phyloP scores from a whole-genome alignment of 352 stramenopile genomes.

The Phytophthora agathidicida region DNA sequence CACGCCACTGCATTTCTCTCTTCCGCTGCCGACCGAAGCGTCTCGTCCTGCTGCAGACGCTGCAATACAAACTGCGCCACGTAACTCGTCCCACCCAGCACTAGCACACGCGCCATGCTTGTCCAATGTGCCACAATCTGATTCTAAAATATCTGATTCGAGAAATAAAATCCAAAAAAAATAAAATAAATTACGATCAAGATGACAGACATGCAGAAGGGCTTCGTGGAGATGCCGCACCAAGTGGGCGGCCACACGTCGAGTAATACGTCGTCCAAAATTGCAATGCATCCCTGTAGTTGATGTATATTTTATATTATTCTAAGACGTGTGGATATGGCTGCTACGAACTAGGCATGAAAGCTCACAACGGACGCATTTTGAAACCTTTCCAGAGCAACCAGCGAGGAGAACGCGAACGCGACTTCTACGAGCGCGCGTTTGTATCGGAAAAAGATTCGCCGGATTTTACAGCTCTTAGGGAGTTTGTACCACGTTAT shows the following conservation, averaged over 20 bases:
- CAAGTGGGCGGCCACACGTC: conserved; percentile 83
- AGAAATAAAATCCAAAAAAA: conserved; percentile 16
- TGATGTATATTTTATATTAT: background rate
- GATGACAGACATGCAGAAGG: conserved; percentile 10
- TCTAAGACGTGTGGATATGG: background rate
- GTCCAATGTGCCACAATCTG: too few species aligned
- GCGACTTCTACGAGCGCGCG: conserved; percentile 79
- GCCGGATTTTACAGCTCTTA: conserved; percentile 35
- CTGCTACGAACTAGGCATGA: conserved; percentile 50
- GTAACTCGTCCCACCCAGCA: conserved; percentile 69
- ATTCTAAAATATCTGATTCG: conserved; percentile 7
- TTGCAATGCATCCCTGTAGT: background rate
- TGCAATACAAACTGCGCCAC: conserved; percentile 68
- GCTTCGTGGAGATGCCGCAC: conserved; percentile 65
- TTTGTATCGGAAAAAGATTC: conserved; percentile 36
- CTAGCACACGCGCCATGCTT: conserved; percentile 48
- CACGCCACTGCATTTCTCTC: conserved; percentile 33
- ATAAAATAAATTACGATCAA: background rate
- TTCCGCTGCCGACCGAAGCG: background rate
- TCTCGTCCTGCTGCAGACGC: conserved; percentile 25
- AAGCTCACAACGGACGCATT: conserved; percentile 66
- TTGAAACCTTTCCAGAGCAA: conserved; percentile 90
- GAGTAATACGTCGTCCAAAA: conserved; percentile 47
- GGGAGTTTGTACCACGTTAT: conserved; percentile 64
- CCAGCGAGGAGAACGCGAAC: conserved; percentile 70